phyloP scores from a whole-genome alignment of 2,329 filamentous ascomycete genomes.

The Stachybotrys chlorohalonatus region DNA sequence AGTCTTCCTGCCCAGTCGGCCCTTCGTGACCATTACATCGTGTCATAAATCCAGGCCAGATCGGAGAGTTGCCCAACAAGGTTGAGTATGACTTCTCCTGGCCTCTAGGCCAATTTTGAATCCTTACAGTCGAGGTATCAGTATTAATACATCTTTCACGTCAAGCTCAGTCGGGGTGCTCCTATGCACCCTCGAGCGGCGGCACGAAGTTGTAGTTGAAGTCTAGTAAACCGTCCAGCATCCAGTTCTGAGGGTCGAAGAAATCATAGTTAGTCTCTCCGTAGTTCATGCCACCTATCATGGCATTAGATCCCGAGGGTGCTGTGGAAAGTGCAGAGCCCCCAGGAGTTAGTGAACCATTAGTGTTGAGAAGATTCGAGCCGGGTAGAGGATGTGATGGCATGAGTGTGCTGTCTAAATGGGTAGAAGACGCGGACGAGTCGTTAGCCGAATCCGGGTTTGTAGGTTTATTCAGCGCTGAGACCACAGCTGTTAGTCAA shows the following conservation, averaged over 20 bases:
- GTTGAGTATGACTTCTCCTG: too few relatives aligned
- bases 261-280: constrained; percentile 71
- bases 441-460: constrained; percentile 72
- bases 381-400: constrained; percentile 28
- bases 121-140: too few relatives aligned
- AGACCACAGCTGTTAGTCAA: not conserved
- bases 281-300: constrained; percentile 46
- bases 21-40: not conserved
- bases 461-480: constrained; percentile 75
- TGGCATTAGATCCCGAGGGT: constrained; percentile 30
- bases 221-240: constrained; percentile 76
- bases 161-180: not conserved
- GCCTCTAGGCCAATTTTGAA: too few relatives aligned
- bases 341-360: constrained; percentile 44
- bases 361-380: constrained; percentile 35
- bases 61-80: too few relatives aligned
- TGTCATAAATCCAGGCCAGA: too few relatives aligned
- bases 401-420: constrained; percentile 51
- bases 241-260: constrained; percentile 90
- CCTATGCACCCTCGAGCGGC: constrained; percentile 43
- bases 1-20: not conserved
- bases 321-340: constrained; percentile 33
- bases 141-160: too few relatives aligned
- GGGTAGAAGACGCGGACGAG: constrained; percentile 60
- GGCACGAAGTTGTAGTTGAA: constrained; percentile 61